Percentiles rank a stretch among this genome's conserved stretches.
phyloP scores from a whole-genome alignment of 768 basidiomycete species.

The Panellus pusillus region DNA sequence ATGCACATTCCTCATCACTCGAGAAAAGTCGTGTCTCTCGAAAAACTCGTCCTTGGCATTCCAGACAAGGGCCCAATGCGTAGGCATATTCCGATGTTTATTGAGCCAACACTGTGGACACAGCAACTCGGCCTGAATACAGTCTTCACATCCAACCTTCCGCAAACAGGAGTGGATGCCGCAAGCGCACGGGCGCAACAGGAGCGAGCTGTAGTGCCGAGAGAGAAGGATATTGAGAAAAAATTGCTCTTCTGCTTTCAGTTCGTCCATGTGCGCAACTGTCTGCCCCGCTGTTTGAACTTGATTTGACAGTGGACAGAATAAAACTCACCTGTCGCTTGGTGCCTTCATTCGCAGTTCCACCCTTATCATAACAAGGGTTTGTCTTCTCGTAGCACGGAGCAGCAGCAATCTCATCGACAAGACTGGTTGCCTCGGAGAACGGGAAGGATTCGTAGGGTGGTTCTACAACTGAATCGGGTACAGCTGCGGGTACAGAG shows the following conservation, averaged over 20 bases:
- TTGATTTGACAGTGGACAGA: background rate
- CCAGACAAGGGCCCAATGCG: slow-evolving; percentile 14
- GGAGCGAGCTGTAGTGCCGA: background rate
- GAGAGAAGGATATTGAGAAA: slow-evolving; percentile 2
- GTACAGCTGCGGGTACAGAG: no score
- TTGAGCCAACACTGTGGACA: slow-evolving; percentile 13
- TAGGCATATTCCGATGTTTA: slow-evolving; percentile 2
- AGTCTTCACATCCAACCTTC: slow-evolving; percentile 5
- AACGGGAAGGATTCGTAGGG: background rate
- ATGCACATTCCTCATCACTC: background rate
- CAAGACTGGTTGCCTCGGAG: background rate
- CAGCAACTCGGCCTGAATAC: slow-evolving; percentile 7
- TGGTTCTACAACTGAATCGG: no score
- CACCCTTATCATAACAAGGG: background rate
- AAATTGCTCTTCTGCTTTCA: background rate
- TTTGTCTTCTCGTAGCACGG: background rate
- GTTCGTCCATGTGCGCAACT: slow-evolving; percentile 7
- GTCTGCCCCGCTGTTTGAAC: background rate
- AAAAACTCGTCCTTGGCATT: background rate
- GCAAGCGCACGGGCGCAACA: background rate
- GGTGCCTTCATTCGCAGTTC: no score
- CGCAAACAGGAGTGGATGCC: background rate
- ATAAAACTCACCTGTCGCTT: background rate
- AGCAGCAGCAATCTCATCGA: background rate
- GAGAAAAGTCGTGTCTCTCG: slow-evolving; percentile 1